Percentiles rank a stretch among this genome's conserved stretches.
Conservation (phyloP, 768 basidiomycete species). For the Suillus occidentalis region DNA sequence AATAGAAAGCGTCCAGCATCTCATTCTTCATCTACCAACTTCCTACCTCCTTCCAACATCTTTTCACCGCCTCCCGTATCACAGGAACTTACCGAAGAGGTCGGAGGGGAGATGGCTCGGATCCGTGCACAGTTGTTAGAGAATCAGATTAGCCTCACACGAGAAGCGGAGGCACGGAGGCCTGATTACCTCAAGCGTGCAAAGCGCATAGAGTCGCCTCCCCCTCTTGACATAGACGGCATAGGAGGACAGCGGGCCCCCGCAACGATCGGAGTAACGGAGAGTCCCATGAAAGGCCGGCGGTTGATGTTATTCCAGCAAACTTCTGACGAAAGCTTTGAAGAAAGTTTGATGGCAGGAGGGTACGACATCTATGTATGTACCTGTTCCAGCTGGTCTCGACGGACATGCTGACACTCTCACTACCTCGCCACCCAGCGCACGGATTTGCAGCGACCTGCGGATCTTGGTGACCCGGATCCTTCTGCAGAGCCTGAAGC, state of each 20-base stretch:
- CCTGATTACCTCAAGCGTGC: conserved; percentile 72
- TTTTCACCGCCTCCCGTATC: conserved; percentile 15
- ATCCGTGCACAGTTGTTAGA: conserved; percentile 55
- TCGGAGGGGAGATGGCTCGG: conserved; percentile 59
- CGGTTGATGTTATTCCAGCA: conserved; percentile 77
- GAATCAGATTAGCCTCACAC: conserved; percentile 47
- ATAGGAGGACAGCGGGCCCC: conserved; percentile 15
- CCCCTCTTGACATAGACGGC: conserved; percentile 36
- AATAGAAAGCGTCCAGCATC: conserved; percentile 7
- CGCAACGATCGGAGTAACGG: conserved; percentile 56
- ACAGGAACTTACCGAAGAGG: conserved; percentile 18
- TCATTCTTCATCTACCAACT: neutral
- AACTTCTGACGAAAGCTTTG: conserved; percentile 81
- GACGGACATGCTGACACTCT: conserved; percentile 11
- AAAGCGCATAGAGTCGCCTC: conserved; percentile 39
- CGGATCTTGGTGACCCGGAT: conserved; percentile 19
- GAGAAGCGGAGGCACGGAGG: conserved; percentile 59
- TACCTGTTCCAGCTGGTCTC: conserved; percentile 12
- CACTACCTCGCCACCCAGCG: conserved; percentile 20
- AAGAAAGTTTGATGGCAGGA: conserved; percentile 80
- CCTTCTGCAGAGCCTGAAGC: conserved; percentile 15
- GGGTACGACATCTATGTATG: conserved; percentile 77
- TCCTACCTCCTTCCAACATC: conserved; percentile 22
- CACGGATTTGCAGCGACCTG: conserved; percentile 22
- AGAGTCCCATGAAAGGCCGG: conserved; percentile 72